Conservation (phyloP, 768 basidiomycete species). For the Tricholoma saponaceum region DNA sequence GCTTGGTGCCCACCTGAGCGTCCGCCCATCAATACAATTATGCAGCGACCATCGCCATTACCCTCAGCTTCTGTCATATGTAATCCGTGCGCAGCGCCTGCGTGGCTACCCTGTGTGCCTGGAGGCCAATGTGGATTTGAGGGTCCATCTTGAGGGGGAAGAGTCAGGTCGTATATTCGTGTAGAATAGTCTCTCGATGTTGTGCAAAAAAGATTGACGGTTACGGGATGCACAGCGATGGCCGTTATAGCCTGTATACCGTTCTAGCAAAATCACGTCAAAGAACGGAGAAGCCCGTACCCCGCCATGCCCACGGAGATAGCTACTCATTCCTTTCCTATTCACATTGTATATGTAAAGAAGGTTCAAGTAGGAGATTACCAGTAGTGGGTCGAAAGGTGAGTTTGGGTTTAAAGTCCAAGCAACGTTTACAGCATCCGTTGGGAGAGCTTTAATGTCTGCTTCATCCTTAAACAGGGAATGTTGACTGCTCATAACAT, state of each 20-base stretch:
- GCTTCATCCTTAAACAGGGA: constrained; percentile 6
- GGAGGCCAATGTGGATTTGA: constrained; percentile 62
- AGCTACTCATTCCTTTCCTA: constrained; percentile 35
- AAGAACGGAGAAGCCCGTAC: constrained; percentile 37
- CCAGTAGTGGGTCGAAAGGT: constrained; percentile 53
- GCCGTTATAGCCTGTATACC: constrained; percentile 54
- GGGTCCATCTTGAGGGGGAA: constrained; percentile 25
- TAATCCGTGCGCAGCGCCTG: constrained; percentile 68
- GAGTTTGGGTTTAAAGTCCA: constrained; percentile 50
- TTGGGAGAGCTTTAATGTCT: constrained; percentile 14
- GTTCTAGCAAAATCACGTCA: constrained; percentile 7
- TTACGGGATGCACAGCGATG: constrained; percentile 57
- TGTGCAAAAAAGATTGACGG: constrained; percentile 59
- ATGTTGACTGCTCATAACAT: background rate
- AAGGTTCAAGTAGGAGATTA: constrained; percentile 51
- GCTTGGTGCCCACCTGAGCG: constrained; percentile 71
- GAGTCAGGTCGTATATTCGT: constrained; percentile 62
- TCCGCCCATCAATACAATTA: constrained; percentile 62
- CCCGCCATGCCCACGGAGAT: constrained; percentile 68
- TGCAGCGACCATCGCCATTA: constrained; percentile 57
- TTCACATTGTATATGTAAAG: constrained; percentile 53
- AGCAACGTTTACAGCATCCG: constrained; percentile 41
- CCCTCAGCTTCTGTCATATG: constrained; percentile 60
- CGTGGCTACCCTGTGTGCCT: constrained; percentile 41
- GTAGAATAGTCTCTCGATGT: constrained; percentile 71